phyloP scores from a whole-genome alignment of 257 asterid genomes.

The Anisodus tanguticus region DNA sequence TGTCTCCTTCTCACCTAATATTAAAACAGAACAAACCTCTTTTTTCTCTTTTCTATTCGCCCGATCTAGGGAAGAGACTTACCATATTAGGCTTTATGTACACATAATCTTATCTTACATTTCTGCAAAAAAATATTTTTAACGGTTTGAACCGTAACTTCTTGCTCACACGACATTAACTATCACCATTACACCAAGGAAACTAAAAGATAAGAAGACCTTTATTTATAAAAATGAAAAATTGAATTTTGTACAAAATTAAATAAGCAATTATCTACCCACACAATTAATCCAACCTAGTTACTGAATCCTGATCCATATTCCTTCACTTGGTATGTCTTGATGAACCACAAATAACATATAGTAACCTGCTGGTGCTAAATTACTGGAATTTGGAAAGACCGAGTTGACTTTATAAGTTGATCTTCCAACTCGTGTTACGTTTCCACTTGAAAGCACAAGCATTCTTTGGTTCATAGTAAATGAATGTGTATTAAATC shows the following conservation, averaged over 20 bases:
- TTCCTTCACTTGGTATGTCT: conserved; percentile 49
- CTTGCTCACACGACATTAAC: background rate
- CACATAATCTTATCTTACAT: too few species aligned
- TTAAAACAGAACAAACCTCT: too few species aligned
- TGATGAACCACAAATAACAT: conserved; percentile 45
- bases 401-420: conserved; percentile 29
- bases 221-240: too few species aligned
- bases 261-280: background rate
- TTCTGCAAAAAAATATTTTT: background rate
- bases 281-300: background rate
- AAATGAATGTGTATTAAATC: conserved; percentile 50
- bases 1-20: background rate
- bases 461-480: conserved; percentile 56
- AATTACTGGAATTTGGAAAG: conserved; percentile 30
- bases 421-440: conserved; percentile 29
- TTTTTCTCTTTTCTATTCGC: background rate
- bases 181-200: too few species aligned
- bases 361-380: conserved; percentile 49
- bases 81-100: background rate
- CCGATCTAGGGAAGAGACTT: background rate
- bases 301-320: conserved; percentile 49
- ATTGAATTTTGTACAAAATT: too few species aligned
- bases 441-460: conserved; percentile 26
- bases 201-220: too few species aligned
- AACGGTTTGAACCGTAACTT: background rate